Conservation (phyloP, 139 green algal genomes). For the Ettlia oleoabundans region DNA sequence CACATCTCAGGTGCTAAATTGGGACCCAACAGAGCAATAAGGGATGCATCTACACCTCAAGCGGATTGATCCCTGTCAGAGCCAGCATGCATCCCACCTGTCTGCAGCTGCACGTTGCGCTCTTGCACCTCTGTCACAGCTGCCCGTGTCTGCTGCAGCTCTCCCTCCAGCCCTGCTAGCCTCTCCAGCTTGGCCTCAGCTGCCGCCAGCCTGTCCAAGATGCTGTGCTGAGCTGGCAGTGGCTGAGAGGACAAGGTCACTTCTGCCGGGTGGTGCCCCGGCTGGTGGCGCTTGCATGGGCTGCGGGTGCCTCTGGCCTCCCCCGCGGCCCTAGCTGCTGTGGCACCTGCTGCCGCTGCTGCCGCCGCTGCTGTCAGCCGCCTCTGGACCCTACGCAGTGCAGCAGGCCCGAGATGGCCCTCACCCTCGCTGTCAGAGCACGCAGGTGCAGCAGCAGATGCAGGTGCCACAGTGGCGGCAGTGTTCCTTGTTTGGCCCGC, state of each 20-base stretch:
- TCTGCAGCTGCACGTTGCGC: not conserved
- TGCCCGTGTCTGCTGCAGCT: not conserved
- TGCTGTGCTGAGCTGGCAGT: too few species aligned
- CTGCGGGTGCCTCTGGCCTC: too few species aligned
- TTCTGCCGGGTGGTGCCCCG: too few species aligned
- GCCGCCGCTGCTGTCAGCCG: not conserved
- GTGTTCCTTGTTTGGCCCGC: not conserved
- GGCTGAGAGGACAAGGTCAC: too few species aligned
- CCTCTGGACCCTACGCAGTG: not conserved
- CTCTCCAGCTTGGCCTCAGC: slow-evolving; percentile 6
- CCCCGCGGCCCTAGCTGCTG: too few species aligned
- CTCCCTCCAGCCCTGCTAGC: not conserved
- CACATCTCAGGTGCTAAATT: too few species aligned
- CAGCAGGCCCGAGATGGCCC: slow-evolving; percentile 13
- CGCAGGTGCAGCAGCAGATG: too few species aligned
- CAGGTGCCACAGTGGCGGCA: too few species aligned
- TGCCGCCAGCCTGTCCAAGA: not conserved
- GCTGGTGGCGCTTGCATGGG: too few species aligned
- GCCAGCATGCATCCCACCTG: slow-evolving; percentile 8
- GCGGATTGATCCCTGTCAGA: not conserved
- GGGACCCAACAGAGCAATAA: not conserved
- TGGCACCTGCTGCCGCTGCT: not conserved
- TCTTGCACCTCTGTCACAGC: not conserved
- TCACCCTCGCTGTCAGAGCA: slow-evolving; percentile 20
- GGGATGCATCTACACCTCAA: not conserved